These are phyloP conservation scores for Penicillium simplicissimum DNA, from an alignment of 495 filamentous ascomycete genomes.

Conservation along the genomic window DNA sequence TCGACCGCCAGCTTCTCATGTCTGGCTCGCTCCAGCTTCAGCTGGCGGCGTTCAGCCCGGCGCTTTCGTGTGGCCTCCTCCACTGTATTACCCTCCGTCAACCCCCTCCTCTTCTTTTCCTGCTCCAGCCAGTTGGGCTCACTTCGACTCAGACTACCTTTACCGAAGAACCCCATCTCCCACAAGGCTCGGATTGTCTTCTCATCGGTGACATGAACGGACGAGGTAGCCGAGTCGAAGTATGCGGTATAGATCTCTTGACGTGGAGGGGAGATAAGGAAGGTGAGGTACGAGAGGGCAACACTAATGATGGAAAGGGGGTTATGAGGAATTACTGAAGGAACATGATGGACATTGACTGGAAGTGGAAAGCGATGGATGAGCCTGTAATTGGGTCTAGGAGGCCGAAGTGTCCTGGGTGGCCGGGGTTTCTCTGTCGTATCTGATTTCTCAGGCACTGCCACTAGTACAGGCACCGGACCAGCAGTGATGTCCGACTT, in stretches of 20 bases:
- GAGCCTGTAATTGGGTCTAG: constrained; percentile 64
- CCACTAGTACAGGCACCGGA: not conserved
- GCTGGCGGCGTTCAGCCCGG: constrained; percentile 74
- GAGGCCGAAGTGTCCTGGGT: constrained; percentile 38
- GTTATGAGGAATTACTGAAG: constrained; percentile 86
- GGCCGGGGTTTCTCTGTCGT: constrained; percentile 19
- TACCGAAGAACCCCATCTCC: constrained; percentile 96
- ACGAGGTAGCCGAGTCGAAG: constrained; percentile 77
- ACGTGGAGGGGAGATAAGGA: constrained; percentile 64
- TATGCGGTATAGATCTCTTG: constrained; percentile 73
- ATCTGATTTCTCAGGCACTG: not conserved
- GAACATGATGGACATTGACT: constrained; percentile 76
- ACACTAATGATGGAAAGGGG: constrained; percentile 83
- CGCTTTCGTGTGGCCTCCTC: constrained; percentile 77
- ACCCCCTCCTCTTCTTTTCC: constrained; percentile 70
- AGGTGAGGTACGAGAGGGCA: constrained; percentile 70
- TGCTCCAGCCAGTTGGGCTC: constrained; percentile 90
- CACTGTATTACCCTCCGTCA: constrained; percentile 62
- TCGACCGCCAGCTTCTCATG: constrained; percentile 79
- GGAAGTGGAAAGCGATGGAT: constrained; percentile 82
- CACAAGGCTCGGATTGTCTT: constrained; percentile 76
- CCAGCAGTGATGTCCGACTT: not conserved
- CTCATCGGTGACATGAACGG: constrained; percentile 80
- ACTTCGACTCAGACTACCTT: constrained; percentile 87
- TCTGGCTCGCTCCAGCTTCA: constrained; percentile 88